Conservation (phyloP, 1,139 yeast genomes). For the Yamadazyma triangularis region DNA sequence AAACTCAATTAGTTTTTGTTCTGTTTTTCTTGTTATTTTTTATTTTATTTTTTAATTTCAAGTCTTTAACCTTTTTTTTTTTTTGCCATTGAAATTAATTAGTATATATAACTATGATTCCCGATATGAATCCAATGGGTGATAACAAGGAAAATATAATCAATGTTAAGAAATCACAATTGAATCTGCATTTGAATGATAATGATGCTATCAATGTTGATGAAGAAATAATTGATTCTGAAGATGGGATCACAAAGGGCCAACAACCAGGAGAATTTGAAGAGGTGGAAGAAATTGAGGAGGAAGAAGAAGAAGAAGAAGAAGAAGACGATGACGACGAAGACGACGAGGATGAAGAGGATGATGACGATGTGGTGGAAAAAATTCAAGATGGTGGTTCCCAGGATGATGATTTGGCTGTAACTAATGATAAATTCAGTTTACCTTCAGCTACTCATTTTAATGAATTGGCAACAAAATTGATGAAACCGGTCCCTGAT, state of each 20-base stretch:
- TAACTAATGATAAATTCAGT: neutral
- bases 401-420: neutral
- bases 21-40: too few relatives aligned
- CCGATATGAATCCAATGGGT: neutral
- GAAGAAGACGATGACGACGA: neutral
- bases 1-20: too few relatives aligned
- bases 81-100: too few relatives aligned
- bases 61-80: too few relatives aligned
- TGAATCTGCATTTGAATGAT: neutral
- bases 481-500: conserved; percentile 42
- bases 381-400: conserved; percentile 1
- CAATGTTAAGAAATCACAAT: neutral
- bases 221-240: too few relatives aligned
- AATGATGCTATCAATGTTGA: neutral
- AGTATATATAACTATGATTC: too few relatives aligned
- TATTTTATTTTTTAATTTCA: too few relatives aligned
- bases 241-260: too few relatives aligned
- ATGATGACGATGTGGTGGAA: neutral
- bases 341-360: neutral
- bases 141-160: neutral
- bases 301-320: too few relatives aligned
- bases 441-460: conserved; percentile 30
- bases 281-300: too few relatives aligned
- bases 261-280: too few relatives aligned
- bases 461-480: conserved; percentile 21